Base-by-base conservation (phyloP, 371 early-diverging fungal genomes). In the Blakeslea trispora region DNA sequence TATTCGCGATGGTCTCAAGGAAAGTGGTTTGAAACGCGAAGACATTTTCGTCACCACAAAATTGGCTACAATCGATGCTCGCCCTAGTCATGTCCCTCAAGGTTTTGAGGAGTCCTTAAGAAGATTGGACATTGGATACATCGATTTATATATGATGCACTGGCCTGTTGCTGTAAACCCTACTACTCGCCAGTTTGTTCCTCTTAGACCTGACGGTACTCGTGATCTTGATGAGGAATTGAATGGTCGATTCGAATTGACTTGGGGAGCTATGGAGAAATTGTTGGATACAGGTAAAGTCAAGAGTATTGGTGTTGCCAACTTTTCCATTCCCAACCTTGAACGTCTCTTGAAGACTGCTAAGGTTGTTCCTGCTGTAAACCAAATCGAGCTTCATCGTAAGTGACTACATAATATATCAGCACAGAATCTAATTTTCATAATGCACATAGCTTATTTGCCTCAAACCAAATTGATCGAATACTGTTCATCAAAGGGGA, bases 21-120 rank as follows among this genome's bases (percentile, higher is more conserved):
- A 81, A 42, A 68, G 68, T 32, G 65, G 64, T n/a, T 54, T 76
- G 44, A 53, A 69, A 31, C 83, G 95, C 45, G 68, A 83, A 42
- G 83, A 92, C 24, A 57, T 97, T 44, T 97, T 95, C 71, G 81
- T 96, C 50, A 95, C 96, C 17, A 90, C 91, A 66, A 97, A 98
- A 78, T 77, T 98, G 81, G 82, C 84, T 78, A 81, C 83, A 51
- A 81, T 74, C 43, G 60, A 69, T 53, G 78, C 77, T 48, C 68
- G 74, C 19, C 81, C 83, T 13, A 60, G 66, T 6, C 34, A 70
- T 21, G 82, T 85, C 15, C 60, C 67, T 5, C 64, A 81, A 51
- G 84, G 63, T n/a, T 55, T 85, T 55, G 60, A 73, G 15, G 61
- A 64, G 0, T 83, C 88, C 28, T 67, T 89, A 22, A 37, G 42